These are phyloP conservation scores for Trichoderma virens DNA, from an alignment of 495 filamentous ascomycete species.

Conservation along the genomic window DNA sequence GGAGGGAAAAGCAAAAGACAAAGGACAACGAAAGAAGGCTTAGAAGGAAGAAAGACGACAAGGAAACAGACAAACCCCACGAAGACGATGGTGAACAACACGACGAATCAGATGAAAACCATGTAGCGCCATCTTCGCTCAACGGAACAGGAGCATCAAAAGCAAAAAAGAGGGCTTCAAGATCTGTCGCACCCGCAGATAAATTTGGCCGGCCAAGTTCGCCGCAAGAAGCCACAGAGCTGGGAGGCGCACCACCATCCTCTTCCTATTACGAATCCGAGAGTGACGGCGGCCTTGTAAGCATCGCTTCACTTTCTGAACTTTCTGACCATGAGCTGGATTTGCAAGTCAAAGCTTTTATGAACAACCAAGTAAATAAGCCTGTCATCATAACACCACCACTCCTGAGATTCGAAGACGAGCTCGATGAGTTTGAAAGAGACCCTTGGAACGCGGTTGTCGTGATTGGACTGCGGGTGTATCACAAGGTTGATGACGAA, in stretches of 20 bases:
- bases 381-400: slow-evolving; percentile 8
- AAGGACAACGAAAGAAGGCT: neutral
- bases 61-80: slow-evolving; percentile 7
- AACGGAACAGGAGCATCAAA: slow-evolving; percentile 11
- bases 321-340: slow-evolving; percentile 30
- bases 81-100: neutral
- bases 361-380: neutral
- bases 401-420: slow-evolving; percentile 11
- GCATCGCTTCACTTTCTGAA: slow-evolving; percentile 29
- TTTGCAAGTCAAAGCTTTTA: slow-evolving; percentile 16
- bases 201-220: neutral
- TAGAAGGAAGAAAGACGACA: neutral
- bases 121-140: neutral
- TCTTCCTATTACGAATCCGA: slow-evolving; percentile 22
- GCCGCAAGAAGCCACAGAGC: neutral
- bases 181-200: neutral
- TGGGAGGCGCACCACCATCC: slow-evolving; percentile 17
- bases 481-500: slow-evolving; percentile 50
- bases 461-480: slow-evolving; percentile 71
- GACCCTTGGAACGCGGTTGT: slow-evolving; percentile 85
- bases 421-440: slow-evolving; percentile 36
- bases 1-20: slow-evolving; percentile 26
- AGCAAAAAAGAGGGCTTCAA: neutral
- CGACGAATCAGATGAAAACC: slow-evolving; percentile 14
- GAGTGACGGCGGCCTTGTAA: slow-evolving; percentile 17